Evolutionary conservation across 2,329 filamentous ascomycete genomes (phyloP).

Genomic region (Saccharata proteae): DNA sequence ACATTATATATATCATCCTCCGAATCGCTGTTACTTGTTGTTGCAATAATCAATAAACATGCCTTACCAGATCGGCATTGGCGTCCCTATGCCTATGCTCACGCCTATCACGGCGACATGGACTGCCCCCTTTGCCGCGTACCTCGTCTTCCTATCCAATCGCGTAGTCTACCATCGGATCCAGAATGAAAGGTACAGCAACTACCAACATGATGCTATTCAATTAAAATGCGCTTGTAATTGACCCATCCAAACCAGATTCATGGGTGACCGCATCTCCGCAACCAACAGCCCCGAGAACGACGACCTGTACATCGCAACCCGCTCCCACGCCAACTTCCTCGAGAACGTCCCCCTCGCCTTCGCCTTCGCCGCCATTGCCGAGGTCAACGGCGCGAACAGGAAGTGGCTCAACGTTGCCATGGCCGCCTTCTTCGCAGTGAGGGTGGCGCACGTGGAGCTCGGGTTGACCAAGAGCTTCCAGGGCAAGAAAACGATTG

Average conservation of each 20-base stretch:
- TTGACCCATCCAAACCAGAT: slow-evolving; percentile 12
- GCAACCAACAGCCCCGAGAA: neutral
- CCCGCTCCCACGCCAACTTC: slow-evolving; percentile 30
- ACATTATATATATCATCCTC: too few species aligned
- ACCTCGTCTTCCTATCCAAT: slow-evolving; percentile 29
- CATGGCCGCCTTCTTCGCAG: slow-evolving; percentile 25
- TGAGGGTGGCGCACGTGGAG: slow-evolving; percentile 29
- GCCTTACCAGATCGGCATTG: too few species aligned
- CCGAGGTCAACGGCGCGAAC: slow-evolving; percentile 34
- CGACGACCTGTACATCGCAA: slow-evolving; percentile 21
- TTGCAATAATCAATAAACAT: too few species aligned
- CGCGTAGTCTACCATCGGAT: slow-evolving; percentile 26
- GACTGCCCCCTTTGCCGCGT: slow-evolving; percentile 29
- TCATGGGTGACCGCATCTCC: slow-evolving; percentile 16
- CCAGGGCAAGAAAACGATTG: slow-evolving; percentile 12
- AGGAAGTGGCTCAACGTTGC: slow-evolving; percentile 25
- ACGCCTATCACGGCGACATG: slow-evolving; percentile 27
- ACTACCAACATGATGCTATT: slow-evolving; percentile 9
- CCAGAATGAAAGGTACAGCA: slow-evolving; percentile 16
- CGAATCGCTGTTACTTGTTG: too few species aligned
- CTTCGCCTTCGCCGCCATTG: slow-evolving; percentile 25
- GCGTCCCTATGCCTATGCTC: slow-evolving; percentile 19
- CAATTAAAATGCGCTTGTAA: neutral
- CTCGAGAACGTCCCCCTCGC: slow-evolving; percentile 32
- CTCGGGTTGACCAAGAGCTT: slow-evolving; percentile 20